These are phyloP conservation scores for Ceratocystis variospora DNA, from an alignment of 2,329 filamentous ascomycete genomes.

Conservation along the genomic window DNA sequence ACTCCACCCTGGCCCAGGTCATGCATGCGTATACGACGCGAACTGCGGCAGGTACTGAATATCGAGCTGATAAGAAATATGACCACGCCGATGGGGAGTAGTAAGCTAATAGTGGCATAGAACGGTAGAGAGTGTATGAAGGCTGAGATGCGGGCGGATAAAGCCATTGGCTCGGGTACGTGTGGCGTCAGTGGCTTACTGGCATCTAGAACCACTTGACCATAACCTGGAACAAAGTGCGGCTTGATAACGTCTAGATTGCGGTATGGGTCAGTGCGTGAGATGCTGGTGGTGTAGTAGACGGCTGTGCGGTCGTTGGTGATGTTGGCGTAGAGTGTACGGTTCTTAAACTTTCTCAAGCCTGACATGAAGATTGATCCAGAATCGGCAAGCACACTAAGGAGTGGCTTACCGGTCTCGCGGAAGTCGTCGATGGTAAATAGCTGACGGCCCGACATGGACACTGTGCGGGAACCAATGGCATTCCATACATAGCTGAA, in stretches of 20 bases:
- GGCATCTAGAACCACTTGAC: slow-evolving; percentile 61
- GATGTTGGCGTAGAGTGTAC: slow-evolving; percentile 72
- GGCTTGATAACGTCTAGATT: slow-evolving; percentile 36
- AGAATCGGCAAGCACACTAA: slow-evolving; percentile 69
- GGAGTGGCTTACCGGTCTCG: slow-evolving; percentile 63
- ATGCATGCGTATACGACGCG: slow-evolving; percentile 60
- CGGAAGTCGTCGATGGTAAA: slow-evolving; percentile 80
- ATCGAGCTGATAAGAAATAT: slow-evolving; percentile 63
- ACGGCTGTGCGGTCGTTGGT: slow-evolving; percentile 71
- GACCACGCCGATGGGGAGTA: slow-evolving; percentile 59
- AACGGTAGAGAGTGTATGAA: slow-evolving; percentile 38
- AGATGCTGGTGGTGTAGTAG: slow-evolving; percentile 71
- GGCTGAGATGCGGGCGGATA: slow-evolving; percentile 30
- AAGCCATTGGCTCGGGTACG: slow-evolving; percentile 23
- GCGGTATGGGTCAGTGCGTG: slow-evolving; percentile 62
- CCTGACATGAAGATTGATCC: slow-evolving; percentile 75
- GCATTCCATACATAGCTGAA: slow-evolving; percentile 63
- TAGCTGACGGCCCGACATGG: slow-evolving; percentile 65
- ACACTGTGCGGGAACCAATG: slow-evolving; percentile 68
- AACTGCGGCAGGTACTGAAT: slow-evolving; percentile 63
- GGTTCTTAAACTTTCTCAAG: slow-evolving; percentile 59
- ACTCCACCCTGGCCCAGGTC: slow-evolving; percentile 56
- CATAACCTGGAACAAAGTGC: slow-evolving; percentile 61
- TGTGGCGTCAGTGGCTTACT: slow-evolving; percentile 38
- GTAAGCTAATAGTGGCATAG: slow-evolving; percentile 48